Base-by-base conservation (phyloP, 2,329 filamentous ascomycete species). In the Trichothecium sympodiale region DNA sequence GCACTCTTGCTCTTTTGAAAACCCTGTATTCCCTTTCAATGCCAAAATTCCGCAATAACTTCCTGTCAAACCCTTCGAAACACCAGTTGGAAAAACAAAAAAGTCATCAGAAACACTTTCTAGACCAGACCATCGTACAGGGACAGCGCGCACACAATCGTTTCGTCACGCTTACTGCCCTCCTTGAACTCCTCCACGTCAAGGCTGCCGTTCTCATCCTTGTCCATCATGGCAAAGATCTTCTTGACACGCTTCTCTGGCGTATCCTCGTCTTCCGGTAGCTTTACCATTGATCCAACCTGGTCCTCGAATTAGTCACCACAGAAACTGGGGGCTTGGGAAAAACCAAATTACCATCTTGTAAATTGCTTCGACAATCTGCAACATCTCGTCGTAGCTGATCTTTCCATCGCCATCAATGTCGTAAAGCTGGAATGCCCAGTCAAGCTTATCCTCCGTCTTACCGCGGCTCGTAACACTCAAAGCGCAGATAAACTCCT, bases 181-280 rank as follows among this genome's bases (percentile, higher is more conserved):
- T 98, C 91, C 66, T 96, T 96, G 71, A 98, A 98, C 60, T 98
- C 91, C 42, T 88, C 82, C 74, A 95, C 89, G 58, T 96, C 89
- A 50, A 98, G 66, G 54, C 84, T 93, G 49, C 89, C 91, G 56
- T 96, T 96, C 67, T 96, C 89, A 59, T 98, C 91, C 73, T 98
- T 98, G 70, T 98, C 91, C 91, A 98, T 98, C 91, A 96, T 96
- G 53, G 82, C 74, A 71, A 98, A 98, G 60, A 98, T 96, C 71
- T 98, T 98, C 62, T 73, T 79, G 43, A 98, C 91, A 45, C 91
- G 82, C 70, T 98, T 98, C 71, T 96, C 89, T 14, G 91, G 91
- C 38, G 91, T 98, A 64, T 98, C 89, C 67, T 98, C 91, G 64
- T 98, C 91, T 61, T 95, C 87, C 35, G 91, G 91, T 31, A 98